Base-by-base conservation (phyloP, 306 rosid species). In the Rubus parviflorus region DNA sequence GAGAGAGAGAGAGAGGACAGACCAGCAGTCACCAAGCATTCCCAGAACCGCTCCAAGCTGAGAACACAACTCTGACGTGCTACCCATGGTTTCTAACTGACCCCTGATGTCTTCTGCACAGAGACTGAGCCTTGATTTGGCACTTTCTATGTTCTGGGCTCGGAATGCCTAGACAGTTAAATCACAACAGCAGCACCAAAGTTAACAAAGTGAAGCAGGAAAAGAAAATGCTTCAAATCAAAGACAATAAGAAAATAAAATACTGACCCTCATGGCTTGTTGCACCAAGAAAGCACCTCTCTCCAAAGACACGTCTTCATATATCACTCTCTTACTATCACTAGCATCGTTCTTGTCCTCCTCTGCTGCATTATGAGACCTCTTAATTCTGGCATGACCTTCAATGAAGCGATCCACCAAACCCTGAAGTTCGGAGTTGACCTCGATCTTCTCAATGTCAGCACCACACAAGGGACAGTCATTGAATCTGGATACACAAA, bases 11-110 rank as follows among this genome's bases (percentile, higher is more conserved):
- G 15, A 63, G 43, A 57, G 76, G 54, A 82, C 97, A 45, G 41
- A 92, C 99, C 99, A 84, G 95, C 99, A 95, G 72, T 95, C 99
- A 54, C 97, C 99, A 83, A 95, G 97, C 96, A 92, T 95, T 53
- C 99, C 99, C 74, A 95, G 88, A 76, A 92, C 99, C 5, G 97
- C 99, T 78, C 99, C 99, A 48, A 95, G 99, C 86, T 95, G 99
- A 63, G 99, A 92, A 84, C 97, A 92, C 74, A 95, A 77, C 70
- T 95, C 99, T 0, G 93, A 77, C n/a, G 91, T 87, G 82, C 82
- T 76, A 15, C 97, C 99, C 76, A 79, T 74, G 49, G 79, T 92
- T 82, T 90, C 96, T 49, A 95, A 77, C 81, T 90, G 97, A 70
- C 83, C 92, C 53, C 93, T 86, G 37, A 95, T 83, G 45, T 92